phyloP scores from a whole-genome alignment of 495 filamentous ascomycete species.

The Aspergillus heteromorphus region DNA sequence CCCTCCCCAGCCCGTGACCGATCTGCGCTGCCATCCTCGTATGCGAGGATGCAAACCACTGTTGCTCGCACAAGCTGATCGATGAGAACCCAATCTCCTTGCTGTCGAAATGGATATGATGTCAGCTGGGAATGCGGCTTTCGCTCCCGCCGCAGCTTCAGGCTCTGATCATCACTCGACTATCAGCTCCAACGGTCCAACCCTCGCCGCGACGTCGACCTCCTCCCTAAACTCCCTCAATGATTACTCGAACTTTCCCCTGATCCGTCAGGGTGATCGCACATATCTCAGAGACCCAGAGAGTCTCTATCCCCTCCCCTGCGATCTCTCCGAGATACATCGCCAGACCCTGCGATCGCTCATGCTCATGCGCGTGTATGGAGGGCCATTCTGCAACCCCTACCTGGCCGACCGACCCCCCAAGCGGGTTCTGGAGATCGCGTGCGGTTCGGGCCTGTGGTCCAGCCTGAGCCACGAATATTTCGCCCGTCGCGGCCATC shows the following conservation, averaged over 20 bases:
- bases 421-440: slow-evolving; percentile 74
- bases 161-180: slow-evolving; percentile 38
- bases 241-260: slow-evolving; percentile 52
- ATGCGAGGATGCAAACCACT: slow-evolving; percentile 32
- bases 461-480: slow-evolving; percentile 77
- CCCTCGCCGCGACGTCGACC: slow-evolving; percentile 33
- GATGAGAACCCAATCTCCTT: slow-evolving; percentile 20
- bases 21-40: slow-evolving; percentile 1
- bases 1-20: slow-evolving; percentile 3
- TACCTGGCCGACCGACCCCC: slow-evolving; percentile 60
- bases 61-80: slow-evolving; percentile 16
- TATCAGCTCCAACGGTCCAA: slow-evolving; percentile 27
- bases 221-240: slow-evolving; percentile 34
- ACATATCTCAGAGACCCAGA: slow-evolving; percentile 74
- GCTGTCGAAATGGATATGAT: slow-evolving; percentile 29
- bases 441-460: slow-evolving; percentile 88
- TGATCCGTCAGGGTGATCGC: slow-evolving; percentile 68
- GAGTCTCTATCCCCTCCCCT: slow-evolving; percentile 75
- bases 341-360: slow-evolving; percentile 80
- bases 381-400: slow-evolving; percentile 71
- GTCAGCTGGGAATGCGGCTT: slow-evolving; percentile 25
- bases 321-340: slow-evolving; percentile 83
- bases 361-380: slow-evolving; percentile 74
- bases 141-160: slow-evolving; percentile 25
- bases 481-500: slow-evolving; percentile 57